Conservation (phyloP, 768 basidiomycete genomes). For the Dacryopinax primogenitus region DNA sequence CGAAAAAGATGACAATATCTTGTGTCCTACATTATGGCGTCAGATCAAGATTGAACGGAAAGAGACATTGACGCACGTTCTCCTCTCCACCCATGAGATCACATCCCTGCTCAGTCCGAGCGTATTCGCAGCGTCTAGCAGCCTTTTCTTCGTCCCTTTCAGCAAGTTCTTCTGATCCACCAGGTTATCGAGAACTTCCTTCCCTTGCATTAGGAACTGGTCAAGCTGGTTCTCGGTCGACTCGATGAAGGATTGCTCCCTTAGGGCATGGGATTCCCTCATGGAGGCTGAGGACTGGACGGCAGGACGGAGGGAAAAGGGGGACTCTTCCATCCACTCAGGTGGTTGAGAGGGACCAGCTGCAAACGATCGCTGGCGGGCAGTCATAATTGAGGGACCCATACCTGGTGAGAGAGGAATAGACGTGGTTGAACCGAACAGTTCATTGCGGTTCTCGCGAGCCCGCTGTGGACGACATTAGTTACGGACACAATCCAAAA, state of each 20-base stretch:
- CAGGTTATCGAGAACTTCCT: constrained; percentile 81
- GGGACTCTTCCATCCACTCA: constrained; percentile 2
- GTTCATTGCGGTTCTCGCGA: constrained; percentile 11
- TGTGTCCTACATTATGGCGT: constrained; percentile 53
- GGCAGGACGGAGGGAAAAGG: constrained; percentile 17
- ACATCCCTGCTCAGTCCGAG: constrained; percentile 86
- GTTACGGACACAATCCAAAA: constrained; percentile 5
- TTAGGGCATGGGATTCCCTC: constrained; percentile 66
- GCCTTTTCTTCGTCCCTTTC: constrained; percentile 81
- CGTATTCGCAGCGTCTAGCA: constrained; percentile 86
- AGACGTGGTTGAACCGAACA: constrained; percentile 12
- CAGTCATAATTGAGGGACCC: constrained; percentile 47
- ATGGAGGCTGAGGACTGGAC: constrained; percentile 38
- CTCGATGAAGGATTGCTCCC: constrained; percentile 81
- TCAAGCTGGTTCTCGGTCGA: constrained; percentile 72
- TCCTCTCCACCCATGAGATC: constrained; percentile 91
- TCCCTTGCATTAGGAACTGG: constrained; percentile 82
- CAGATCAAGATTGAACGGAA: not conserved
- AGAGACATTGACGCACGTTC: constrained; percentile 49
- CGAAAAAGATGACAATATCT: constrained; percentile 88
- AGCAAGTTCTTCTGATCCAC: constrained; percentile 85
- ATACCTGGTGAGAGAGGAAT: constrained; percentile 23
- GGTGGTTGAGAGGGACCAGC: constrained; percentile 18
- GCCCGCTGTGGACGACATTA: constrained; percentile 9
- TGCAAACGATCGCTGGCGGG: constrained; percentile 36